Base-by-base conservation (phyloP, 176 grass and related monocot genomes). In the Cocos nucifera region DNA sequence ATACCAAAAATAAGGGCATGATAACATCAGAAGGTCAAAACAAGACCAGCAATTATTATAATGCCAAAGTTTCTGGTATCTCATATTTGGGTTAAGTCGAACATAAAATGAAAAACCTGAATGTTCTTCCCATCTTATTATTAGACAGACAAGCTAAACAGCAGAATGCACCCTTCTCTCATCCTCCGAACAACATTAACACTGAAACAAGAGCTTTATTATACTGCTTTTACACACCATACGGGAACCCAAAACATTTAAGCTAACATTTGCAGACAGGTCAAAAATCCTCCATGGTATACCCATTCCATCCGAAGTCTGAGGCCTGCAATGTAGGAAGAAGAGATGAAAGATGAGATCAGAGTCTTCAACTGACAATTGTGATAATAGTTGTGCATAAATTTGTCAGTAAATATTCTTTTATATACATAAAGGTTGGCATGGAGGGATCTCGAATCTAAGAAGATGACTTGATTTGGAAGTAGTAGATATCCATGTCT, bases 231-330 rank as follows among this genome's bases (percentile, higher is more conserved):
- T 44, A 44, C 8, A 12, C 9, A 44, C 35, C 35, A 44, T 44
- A 44, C 2, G 10, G 35, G 9, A 3, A 12, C 35, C 35, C 35
- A 44, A 44, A 44, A 44, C 56, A 58, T 58, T 19, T 21, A 22
- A 22, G 23, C 23, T 22, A 22, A 14, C 10, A 58, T 58, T 22
- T 58, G 56, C 19, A 22, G 56, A 22, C 19, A 22, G 18, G 55
- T 21, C 23, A 16, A 22, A 12, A 18, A 57, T 49, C 44, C 79
- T 89, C 85, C 20, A 85, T 85, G 8, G 74, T 85, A n/a, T 78
- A 62, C 20, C 81, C 85, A 0, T 89, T 89, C 80, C 78, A 89
- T 25, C 84, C 81, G 0, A 85, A 88, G 64, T 88, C 70, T 0
- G 72, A 73, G 49, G 64, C 54, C 81, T 95, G 69, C 72, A 48